Percentiles rank a stretch among this genome's conserved stretches.
Evolutionary conservation across 2,329 filamentous ascomycete genomes (phyloP).

Genomic region (Pseudogymnoascus sp.): DNA sequence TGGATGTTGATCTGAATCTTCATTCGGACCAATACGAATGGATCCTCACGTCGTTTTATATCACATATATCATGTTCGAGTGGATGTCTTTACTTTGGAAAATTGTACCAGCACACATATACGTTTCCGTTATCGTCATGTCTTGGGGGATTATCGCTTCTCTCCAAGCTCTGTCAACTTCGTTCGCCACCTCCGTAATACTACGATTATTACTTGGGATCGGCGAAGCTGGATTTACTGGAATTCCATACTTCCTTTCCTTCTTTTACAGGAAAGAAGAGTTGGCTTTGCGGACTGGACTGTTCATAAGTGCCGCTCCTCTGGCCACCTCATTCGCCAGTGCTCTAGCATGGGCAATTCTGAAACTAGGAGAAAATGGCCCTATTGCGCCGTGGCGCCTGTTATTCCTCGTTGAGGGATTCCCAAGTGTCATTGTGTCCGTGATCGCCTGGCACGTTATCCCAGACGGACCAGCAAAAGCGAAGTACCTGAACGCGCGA

Average conservation of each 20-base stretch:
- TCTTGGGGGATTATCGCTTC: constrained; percentile 75
- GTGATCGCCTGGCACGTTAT: constrained; percentile 66
- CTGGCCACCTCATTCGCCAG: constrained; percentile 77
- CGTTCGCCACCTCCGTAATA: constrained; percentile 50
- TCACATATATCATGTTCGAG: constrained; percentile 55
- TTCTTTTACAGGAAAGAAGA: constrained; percentile 61
- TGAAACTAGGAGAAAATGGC: constrained; percentile 53
- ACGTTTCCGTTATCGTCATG: constrained; percentile 54
- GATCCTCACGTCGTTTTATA: constrained; percentile 53
- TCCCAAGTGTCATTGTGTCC: constrained; percentile 69
- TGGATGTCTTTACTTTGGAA: constrained; percentile 58
- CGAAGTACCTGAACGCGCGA: constrained; percentile 52
- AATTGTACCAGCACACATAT: constrained; percentile 51
- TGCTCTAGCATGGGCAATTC: constrained; percentile 69
- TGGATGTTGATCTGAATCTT: constrained; percentile 51
- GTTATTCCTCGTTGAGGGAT: constrained; percentile 76
- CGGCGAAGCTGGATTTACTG: constrained; percentile 57
- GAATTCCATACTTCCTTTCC: constrained; percentile 55
- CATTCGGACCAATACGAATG: constrained; percentile 48
- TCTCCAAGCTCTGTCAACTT: constrained; percentile 58
- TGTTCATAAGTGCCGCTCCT: constrained; percentile 80
- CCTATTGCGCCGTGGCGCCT: constrained; percentile 80
- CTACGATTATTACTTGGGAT: constrained; percentile 51
- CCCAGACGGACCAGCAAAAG: constrained; percentile 65
- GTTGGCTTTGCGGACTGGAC: constrained; percentile 73